A percentile compares a stretch with the other conserved stretches of the same genome.
Evolutionary conservation across 1,284 basidiomycete species (phyloP).

Genomic region (Clitocybe nebularis): DNA sequence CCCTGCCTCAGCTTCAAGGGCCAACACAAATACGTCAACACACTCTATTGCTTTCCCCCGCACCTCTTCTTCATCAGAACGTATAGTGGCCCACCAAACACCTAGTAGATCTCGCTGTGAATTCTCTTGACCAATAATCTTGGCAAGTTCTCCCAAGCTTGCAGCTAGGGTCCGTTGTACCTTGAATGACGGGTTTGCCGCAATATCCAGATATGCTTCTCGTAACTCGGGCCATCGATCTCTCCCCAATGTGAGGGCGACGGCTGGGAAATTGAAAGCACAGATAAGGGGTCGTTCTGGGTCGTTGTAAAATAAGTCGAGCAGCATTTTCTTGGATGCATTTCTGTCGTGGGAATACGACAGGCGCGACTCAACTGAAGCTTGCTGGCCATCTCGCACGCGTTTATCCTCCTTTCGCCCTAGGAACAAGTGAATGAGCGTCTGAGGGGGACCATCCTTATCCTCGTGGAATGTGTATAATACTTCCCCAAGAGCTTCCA

Average conservation of each 20-base stretch:
- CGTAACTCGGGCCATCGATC: conserved; percentile 77
- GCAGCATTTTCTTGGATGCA: conserved; percentile 16
- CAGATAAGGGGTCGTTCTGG: conserved; percentile 82
- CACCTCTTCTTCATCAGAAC: conserved; percentile 63
- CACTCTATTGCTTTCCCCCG: conserved; percentile 68
- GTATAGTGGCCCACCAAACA: conserved; percentile 66
- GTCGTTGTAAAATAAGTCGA: conserved; percentile 46
- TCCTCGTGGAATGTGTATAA: conserved; percentile 82
- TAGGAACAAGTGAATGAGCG: conserved; percentile 78
- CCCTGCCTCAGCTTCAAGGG: conserved; percentile 50
- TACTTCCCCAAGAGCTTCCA: conserved; percentile 91
- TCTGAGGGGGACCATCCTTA: conserved; percentile 69
- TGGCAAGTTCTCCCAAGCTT: conserved; percentile 86
- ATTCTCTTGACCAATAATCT: conserved; percentile 74
- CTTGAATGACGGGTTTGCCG: conserved; percentile 53
- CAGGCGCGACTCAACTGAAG: conserved; percentile 1
- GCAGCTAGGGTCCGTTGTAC: conserved; percentile 81
- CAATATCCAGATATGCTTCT: conserved; percentile 64
- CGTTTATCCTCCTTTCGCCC: conserved; percentile 45
- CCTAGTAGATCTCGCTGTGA: conserved; percentile 70
- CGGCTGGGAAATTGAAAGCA: conserved; percentile 94
- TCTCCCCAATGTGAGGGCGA: conserved; percentile 79
- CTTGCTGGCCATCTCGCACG: conserved; percentile 31
- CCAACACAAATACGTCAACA: conserved; percentile 54
- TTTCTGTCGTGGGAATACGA: not conserved